These are phyloP conservation scores for Suillus alpinus DNA, from an alignment of 768 basidiomycete genomes.

Conservation along the genomic window DNA sequence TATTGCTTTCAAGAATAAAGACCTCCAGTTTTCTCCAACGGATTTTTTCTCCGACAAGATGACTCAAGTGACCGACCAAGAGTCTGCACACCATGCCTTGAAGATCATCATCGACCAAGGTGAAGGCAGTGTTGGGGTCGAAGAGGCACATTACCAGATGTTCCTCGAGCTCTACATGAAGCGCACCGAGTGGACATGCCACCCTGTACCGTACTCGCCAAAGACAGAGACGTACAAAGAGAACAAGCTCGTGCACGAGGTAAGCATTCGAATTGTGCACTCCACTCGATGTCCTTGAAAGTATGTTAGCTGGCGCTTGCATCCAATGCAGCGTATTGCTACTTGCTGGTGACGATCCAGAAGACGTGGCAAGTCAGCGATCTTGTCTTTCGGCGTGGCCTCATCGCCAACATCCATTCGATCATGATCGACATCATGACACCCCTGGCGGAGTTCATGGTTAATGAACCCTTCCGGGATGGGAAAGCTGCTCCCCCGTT, in stretches of 20 bases:
- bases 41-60: constrained; percentile 16
- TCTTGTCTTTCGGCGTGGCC: constrained; percentile 4
- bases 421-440: constrained; percentile 15
- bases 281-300: not conserved
- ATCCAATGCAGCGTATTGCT: constrained; percentile 17
- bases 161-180: constrained; percentile 15
- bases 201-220: constrained; percentile 7
- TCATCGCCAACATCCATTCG: constrained; percentile 10
- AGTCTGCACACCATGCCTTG: constrained; percentile 12
- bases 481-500: constrained; percentile 13
- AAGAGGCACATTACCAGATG: constrained; percentile 17
- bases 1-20: constrained; percentile 4
- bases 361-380: constrained; percentile 7
- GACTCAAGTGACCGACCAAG: constrained; percentile 10
- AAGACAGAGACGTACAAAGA: constrained; percentile 5
- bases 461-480: constrained; percentile 5
- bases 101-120: constrained; percentile 18
- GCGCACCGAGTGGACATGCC: constrained; percentile 10
- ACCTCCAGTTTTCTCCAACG: constrained; percentile 10
- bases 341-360: constrained; percentile 16
- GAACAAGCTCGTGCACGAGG: constrained; percentile 5
- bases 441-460: constrained; percentile 10
- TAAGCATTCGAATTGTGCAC: not conserved
- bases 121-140: constrained; percentile 16
- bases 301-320: constrained; percentile 12